These are phyloP conservation scores for Saposhnikovia divaricata DNA, from an alignment of 129 eudicot genomes.

Conservation along the genomic window DNA sequence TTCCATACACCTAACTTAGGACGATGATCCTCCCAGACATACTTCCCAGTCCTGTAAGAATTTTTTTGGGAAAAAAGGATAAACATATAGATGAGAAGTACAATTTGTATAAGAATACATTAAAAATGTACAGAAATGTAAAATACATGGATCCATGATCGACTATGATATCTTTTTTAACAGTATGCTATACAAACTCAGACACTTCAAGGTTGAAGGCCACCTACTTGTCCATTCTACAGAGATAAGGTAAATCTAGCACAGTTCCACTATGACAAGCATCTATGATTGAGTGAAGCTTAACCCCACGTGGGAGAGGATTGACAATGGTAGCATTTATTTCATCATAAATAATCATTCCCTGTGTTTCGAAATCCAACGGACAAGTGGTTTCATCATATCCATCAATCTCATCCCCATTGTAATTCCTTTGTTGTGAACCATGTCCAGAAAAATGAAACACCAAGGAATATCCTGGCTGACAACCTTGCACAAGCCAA, in stretches of 20 bases:
- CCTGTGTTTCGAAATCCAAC: slow-evolving; percentile 70
- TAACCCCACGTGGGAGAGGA: slow-evolving; percentile 73
- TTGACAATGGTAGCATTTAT: slow-evolving; percentile 73
- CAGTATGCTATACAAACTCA: background rate
- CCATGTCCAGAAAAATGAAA: slow-evolving; percentile 97
- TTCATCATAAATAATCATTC: slow-evolving; percentile 92
- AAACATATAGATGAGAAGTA: background rate
- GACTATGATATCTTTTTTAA: background rate
- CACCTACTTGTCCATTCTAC: slow-evolving; percentile 76
- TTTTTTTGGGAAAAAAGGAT: background rate
- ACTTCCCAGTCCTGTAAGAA: slow-evolving; percentile 62
- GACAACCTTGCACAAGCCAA: slow-evolving; percentile 86
- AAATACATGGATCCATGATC: background rate
- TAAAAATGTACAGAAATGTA: background rate
- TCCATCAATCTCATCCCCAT: slow-evolving; percentile 85
- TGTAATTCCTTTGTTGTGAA: slow-evolving; percentile 65
- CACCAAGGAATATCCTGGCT: slow-evolving; percentile 80
- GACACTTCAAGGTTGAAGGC: background rate
- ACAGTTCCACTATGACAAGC: slow-evolving; percentile 96
- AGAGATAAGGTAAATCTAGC: slow-evolving; percentile 81
- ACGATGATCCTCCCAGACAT: slow-evolving; percentile 94
- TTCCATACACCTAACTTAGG: slow-evolving; percentile 76
- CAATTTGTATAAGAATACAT: no score
- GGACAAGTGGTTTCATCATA: slow-evolving; percentile 87
- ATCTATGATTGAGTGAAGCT: slow-evolving; percentile 85